Conservation (phyloP, 2,329 filamentous ascomycete genomes). For the Cytospora schulzeri region DNA sequence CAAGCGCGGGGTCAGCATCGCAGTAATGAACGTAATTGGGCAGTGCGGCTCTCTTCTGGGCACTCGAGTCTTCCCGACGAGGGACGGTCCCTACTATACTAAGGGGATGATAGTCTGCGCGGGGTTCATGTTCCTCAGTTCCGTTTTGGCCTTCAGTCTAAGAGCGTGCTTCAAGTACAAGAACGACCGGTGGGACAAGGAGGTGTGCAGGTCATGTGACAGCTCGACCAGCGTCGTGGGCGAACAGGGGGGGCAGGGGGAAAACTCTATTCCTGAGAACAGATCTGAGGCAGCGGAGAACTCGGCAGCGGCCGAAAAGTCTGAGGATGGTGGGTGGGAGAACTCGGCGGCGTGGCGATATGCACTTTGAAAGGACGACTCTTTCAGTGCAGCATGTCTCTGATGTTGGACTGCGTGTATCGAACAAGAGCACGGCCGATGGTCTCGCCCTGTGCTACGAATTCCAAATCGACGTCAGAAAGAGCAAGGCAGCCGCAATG, state of each 20-base stretch:
- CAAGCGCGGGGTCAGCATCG: constrained; percentile 64
- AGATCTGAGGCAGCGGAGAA: neutral
- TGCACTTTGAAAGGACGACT: constrained; percentile 11
- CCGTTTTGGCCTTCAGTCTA: constrained; percentile 38
- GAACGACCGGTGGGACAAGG: constrained; percentile 38
- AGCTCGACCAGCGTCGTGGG: neutral
- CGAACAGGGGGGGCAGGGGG: neutral
- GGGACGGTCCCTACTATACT: constrained; percentile 41
- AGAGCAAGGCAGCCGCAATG: neutral
- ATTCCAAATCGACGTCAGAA: neutral
- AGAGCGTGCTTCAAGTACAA: constrained; percentile 38
- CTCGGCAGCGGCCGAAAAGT: neutral
- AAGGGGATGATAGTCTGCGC: constrained; percentile 45
- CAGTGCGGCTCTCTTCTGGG: constrained; percentile 66
- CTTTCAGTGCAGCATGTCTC: neutral
- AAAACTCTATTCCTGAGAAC: neutral
- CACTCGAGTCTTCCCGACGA: constrained; percentile 61
- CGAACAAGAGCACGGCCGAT: neutral
- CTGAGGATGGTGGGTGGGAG: constrained; percentile 6
- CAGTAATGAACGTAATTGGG: constrained; percentile 63
- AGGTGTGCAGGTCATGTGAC: constrained; percentile 31
- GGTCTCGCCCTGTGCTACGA: neutral
- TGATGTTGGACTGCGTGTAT: neutral
- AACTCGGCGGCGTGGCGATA: constrained; percentile 22
- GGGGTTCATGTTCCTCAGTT: constrained; percentile 46